A percentile compares a stretch with the other conserved stretches of the same genome.
phyloP scores from a whole-genome alignment of 345 rosid species.

The Tarenaya hassleriana region DNA sequence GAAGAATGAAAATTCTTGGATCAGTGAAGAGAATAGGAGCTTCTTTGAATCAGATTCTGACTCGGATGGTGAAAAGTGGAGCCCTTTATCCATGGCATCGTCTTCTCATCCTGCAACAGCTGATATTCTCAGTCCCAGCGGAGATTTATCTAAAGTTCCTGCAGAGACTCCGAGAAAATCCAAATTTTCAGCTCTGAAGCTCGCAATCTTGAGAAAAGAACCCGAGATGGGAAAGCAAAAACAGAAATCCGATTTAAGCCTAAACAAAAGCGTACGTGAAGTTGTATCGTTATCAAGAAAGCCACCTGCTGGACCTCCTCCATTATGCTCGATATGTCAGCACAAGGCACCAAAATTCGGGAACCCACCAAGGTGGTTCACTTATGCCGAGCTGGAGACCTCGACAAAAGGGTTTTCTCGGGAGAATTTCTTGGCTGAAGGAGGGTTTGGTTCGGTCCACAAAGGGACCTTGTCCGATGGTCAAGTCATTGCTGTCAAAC shows the following conservation, averaged over 20 bases:
- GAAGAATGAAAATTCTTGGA: constrained; percentile 45
- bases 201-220: constrained; percentile 47
- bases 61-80: constrained; percentile 48
- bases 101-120: constrained; percentile 30
- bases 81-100: constrained; percentile 43
- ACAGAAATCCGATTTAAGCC: constrained; percentile 45
- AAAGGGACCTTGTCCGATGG: constrained; percentile 76
- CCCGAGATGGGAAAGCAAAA: constrained; percentile 38
- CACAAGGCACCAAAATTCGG: constrained; percentile 93
- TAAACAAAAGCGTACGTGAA: constrained; percentile 76
- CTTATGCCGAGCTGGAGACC: constrained; percentile 66
- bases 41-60: constrained; percentile 60
- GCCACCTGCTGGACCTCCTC: constrained; percentile 84
- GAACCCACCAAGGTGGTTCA: constrained; percentile 95
- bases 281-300: constrained; percentile 72
- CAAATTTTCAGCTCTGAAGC: constrained; percentile 37
- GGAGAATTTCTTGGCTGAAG: constrained; percentile 93
- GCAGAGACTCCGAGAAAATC: constrained; percentile 38
- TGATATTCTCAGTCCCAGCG: constrained; percentile 42
- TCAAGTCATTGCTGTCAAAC: constrained; percentile 91
- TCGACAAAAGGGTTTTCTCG: constrained; percentile 81
- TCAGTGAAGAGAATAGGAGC: constrained; percentile 41
- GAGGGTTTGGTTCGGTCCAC: constrained; percentile 96
- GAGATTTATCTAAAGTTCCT: constrained; percentile 29
- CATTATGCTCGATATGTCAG: constrained; percentile 89